Percentiles rank a stretch among this genome's conserved stretches.
These are phyloP conservation scores for Cladophialophora carrionii DNA, from an alignment of 2,329 filamentous ascomycete species.

Conservation along the genomic window DNA sequence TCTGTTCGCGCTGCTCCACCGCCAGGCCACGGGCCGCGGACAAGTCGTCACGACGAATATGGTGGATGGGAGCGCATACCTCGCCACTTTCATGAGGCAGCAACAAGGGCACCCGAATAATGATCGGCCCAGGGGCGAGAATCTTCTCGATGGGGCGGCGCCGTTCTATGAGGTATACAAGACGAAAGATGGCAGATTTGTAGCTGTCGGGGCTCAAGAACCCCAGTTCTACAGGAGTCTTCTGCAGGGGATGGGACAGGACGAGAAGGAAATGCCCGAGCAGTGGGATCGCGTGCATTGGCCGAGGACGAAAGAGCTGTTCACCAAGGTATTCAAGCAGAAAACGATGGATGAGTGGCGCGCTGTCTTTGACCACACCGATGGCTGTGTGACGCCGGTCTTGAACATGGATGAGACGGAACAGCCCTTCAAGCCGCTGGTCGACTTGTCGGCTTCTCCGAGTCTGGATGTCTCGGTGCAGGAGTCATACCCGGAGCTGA, in stretches of 20 bases:
- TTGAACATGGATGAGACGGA: constrained; percentile 74
- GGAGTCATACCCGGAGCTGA: constrained; percentile 26
- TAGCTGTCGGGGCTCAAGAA: constrained; percentile 86
- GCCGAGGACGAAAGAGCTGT: constrained; percentile 64
- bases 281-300: constrained; percentile 65
- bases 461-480: constrained; percentile 58
- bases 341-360: constrained; percentile 82
- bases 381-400: constrained; percentile 91
- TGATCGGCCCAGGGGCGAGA: constrained; percentile 68
- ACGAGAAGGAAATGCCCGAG: constrained; percentile 47
- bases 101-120: constrained; percentile 66
- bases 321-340: constrained; percentile 65
- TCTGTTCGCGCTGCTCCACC: constrained; percentile 69
- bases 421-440: constrained; percentile 48
- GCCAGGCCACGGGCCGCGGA: constrained; percentile 64
- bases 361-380: constrained; percentile 78
- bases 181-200: constrained; percentile 73
- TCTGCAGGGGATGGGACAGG: constrained; percentile 66
- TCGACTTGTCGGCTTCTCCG: constrained; percentile 67
- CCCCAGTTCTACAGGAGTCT: constrained; percentile 77
- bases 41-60: constrained; percentile 95
- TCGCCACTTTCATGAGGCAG: constrained; percentile 76
- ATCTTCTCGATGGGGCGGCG: constrained; percentile 79
- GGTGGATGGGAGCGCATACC: constrained; percentile 82
- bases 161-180: constrained; percentile 90